Conservation (phyloP, 2,329 filamentous ascomycete genomes). For the Diaporthe helianthi region DNA sequence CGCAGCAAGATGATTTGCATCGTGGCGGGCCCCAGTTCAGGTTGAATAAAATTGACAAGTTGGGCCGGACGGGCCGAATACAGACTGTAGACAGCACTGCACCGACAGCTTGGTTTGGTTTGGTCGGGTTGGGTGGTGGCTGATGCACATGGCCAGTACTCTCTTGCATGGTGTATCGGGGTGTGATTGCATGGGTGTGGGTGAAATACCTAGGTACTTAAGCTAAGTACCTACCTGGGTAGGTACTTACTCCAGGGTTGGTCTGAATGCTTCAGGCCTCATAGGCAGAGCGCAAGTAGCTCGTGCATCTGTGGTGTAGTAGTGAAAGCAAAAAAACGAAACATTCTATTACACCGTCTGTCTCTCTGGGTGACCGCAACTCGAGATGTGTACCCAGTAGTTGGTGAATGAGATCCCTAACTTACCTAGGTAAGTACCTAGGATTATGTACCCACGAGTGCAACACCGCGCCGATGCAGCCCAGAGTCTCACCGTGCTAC, state of each 20-base stretch:
- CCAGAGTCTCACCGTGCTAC: slow-evolving; percentile 20
- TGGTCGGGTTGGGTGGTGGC: background rate
- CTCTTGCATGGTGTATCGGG: slow-evolving; percentile 4
- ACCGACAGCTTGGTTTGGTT: slow-evolving; percentile 1
- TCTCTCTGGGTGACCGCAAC: too few species aligned
- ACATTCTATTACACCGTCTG: background rate
- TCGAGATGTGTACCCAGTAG: too few species aligned
- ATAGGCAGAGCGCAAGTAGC: too few species aligned
- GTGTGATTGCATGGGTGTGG: background rate
- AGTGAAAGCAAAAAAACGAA: background rate
- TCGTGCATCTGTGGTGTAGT: background rate
- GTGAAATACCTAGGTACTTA: too few species aligned
- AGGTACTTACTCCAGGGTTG: too few species aligned
- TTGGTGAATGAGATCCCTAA: background rate
- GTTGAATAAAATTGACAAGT: background rate
- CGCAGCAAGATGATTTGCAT: background rate
- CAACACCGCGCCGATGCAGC: slow-evolving; percentile 5
- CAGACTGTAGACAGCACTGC: slow-evolving; percentile 4
- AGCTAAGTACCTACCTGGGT: background rate
- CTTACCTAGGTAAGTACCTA: background rate
- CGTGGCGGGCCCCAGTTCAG: background rate
- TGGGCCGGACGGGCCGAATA: slow-evolving; percentile 1
- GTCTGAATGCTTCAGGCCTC: too few species aligned
- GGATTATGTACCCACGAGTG: background rate
- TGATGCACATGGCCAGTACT: slow-evolving; percentile 3